Evolutionary conservation across 1,139 yeast species (phyloP).

Genomic region (Debaryomyces robertsiae): DNA sequence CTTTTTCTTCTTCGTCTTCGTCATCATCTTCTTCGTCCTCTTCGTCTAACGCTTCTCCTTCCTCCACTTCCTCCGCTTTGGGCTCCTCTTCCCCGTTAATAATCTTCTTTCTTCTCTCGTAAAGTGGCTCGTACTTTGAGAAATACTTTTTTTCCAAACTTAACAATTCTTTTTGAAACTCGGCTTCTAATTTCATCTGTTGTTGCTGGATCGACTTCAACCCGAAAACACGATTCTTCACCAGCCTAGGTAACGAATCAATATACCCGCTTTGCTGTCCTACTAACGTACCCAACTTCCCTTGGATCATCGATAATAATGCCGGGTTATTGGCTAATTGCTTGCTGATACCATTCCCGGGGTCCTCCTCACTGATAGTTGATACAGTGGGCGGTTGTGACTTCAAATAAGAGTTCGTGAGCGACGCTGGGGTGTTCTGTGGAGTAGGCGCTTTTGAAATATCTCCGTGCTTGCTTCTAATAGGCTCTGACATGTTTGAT

Average conservation of each 20-base stretch:
- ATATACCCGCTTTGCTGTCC: constrained; percentile 90
- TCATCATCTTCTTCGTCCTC: constrained; percentile 50
- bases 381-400: constrained; percentile 73
- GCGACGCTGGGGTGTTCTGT: constrained; percentile 95
- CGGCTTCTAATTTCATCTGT: constrained; percentile 83
- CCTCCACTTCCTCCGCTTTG: constrained; percentile 70
- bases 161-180: constrained; percentile 87
- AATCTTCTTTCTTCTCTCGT: constrained; percentile 70
- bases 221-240: constrained; percentile 78
- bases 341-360: constrained; percentile 38
- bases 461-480: constrained; percentile 68
- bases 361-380: constrained; percentile 72
- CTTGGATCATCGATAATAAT: constrained; percentile 83
- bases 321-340: constrained; percentile 75
- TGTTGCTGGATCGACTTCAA: constrained; percentile 82
- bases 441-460: constrained; percentile 97
- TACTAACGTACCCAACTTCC: constrained; percentile 79
- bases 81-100: constrained; percentile 79
- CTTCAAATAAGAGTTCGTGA: constrained; percentile 73
- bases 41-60: constrained; percentile 68
- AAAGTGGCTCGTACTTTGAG: constrained; percentile 74
- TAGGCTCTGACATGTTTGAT: constrained; percentile 62
- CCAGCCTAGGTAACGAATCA: constrained; percentile 70
- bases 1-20: constrained; percentile 47
- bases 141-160: constrained; percentile 83